Evolutionary conservation across 2,329 filamentous ascomycete species (phyloP).

Genomic region (Cercospora sp.): DNA sequence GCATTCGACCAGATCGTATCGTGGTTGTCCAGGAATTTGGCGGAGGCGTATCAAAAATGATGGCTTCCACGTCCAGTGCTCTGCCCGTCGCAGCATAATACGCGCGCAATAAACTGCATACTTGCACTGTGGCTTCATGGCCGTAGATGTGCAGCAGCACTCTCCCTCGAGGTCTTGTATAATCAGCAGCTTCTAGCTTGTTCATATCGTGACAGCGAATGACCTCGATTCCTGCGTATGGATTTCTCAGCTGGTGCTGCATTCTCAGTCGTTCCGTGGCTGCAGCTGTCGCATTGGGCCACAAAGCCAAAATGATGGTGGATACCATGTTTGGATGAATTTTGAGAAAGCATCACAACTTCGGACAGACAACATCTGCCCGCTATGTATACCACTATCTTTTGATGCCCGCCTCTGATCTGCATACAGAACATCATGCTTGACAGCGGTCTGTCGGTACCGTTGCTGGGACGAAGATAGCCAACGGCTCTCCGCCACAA

Average conservation of each 20-base stretch:
- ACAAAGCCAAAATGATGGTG: conserved; percentile 12
- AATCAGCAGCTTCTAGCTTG: neutral
- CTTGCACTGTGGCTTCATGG: conserved; percentile 6
- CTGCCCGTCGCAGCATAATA: conserved; percentile 5
- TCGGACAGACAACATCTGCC: neutral
- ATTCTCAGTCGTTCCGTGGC: neutral
- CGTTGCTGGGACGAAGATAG: neutral
- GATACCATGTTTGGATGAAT: neutral
- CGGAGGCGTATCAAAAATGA: conserved; percentile 16
- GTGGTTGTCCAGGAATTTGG: neutral
- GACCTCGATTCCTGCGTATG: conserved; percentile 4
- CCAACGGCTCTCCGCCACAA: conserved; percentile 7
- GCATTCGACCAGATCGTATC: conserved; percentile 3
- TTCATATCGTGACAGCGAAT: neutral
- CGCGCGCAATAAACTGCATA: conserved; percentile 12
- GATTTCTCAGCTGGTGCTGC: conserved; percentile 4
- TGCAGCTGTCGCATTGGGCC: conserved; percentile 6
- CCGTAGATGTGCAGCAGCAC: conserved; percentile 14
- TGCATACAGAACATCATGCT: neutral
- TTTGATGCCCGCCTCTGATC: neutral
- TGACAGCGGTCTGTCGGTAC: neutral
- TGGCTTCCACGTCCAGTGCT: conserved; percentile 9
- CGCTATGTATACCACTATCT: neutral
- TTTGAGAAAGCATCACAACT: neutral
- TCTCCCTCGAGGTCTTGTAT: neutral